Conservation (phyloP, 345 rosid genomes). For the Fremontodendron californicum region DNA sequence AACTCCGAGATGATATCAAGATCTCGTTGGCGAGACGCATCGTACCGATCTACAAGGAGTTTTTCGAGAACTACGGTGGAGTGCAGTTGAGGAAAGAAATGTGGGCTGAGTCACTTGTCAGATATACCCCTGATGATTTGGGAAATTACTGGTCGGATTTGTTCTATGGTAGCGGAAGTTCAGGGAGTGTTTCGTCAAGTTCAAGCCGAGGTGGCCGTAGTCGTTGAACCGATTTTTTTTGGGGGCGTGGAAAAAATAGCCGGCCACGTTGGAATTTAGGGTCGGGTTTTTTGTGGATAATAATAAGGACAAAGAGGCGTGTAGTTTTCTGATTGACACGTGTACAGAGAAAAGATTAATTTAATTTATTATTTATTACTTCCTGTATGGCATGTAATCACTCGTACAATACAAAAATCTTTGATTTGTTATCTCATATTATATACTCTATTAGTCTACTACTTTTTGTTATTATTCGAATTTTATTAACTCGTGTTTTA, state of each 20-base stretch:
- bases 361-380: background rate
- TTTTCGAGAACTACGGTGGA: slow-evolving; percentile 36
- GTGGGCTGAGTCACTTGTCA: slow-evolving; percentile 29
- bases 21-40: slow-evolving; percentile 47
- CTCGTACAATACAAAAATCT: background rate
- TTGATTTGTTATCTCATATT: background rate
- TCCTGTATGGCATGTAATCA: background rate
- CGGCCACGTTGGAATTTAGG: background rate
- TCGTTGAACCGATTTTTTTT: background rate
- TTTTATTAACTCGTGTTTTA: no score
- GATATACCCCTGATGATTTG: slow-evolving; percentile 56
- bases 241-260: background rate
- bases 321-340: background rate
- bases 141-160: slow-evolving; percentile 52
- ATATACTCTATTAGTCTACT: background rate
- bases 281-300: background rate
- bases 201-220: slow-evolving; percentile 14
- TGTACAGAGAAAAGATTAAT: background rate
- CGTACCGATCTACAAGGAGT: slow-evolving; percentile 38
- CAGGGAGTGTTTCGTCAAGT: slow-evolving; percentile 37
- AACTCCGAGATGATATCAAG: slow-evolving; percentile 58
- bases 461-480: background rate
- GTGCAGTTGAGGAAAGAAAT: slow-evolving; percentile 10
- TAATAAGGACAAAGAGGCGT: background rate
- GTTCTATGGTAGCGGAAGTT: slow-evolving; percentile 31